These are phyloP conservation scores for Tricholoma sp. DNA, from an alignment of 768 basidiomycete species.

Conservation along the genomic window DNA sequence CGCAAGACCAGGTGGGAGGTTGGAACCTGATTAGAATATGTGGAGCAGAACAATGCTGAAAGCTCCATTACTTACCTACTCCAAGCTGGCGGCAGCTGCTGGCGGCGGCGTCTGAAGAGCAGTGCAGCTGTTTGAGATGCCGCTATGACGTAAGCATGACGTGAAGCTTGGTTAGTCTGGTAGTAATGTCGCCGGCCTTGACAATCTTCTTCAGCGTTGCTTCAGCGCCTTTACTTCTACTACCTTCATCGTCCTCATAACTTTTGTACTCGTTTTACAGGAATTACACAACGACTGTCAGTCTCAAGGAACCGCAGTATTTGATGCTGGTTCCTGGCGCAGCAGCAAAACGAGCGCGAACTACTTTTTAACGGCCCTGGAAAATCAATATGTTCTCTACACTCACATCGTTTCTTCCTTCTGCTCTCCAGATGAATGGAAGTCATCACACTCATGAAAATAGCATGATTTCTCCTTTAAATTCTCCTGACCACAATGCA, in stretches of 20 bases:
- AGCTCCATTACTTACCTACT: too few species aligned
- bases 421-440: slow-evolving; percentile 9
- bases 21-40: too few species aligned
- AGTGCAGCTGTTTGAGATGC: too few species aligned
- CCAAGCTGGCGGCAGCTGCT: too few species aligned
- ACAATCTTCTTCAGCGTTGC: too few species aligned
- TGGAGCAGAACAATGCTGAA: too few species aligned
- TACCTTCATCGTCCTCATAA: too few species aligned
- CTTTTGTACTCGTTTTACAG: too few species aligned
- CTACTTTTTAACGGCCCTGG: not conserved
- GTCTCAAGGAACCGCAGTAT: not conserved
- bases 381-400: slow-evolving; percentile 14
- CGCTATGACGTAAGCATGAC: not conserved
- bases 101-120: too few species aligned
- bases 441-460: slow-evolving; percentile 3
- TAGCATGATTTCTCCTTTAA: slow-evolving; percentile 1
- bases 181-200: too few species aligned
- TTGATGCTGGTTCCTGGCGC: not conserved
- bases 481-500: slow-evolving; percentile 10
- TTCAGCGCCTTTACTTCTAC: too few species aligned
- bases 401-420: slow-evolving; percentile 16
- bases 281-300: not conserved
- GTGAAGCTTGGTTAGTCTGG: not conserved
- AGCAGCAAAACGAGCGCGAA: not conserved
- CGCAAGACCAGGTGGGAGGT: too few species aligned